phyloP scores from a whole-genome alignment of 2,329 filamentous ascomycete genomes.

The Curvularia sp. region DNA sequence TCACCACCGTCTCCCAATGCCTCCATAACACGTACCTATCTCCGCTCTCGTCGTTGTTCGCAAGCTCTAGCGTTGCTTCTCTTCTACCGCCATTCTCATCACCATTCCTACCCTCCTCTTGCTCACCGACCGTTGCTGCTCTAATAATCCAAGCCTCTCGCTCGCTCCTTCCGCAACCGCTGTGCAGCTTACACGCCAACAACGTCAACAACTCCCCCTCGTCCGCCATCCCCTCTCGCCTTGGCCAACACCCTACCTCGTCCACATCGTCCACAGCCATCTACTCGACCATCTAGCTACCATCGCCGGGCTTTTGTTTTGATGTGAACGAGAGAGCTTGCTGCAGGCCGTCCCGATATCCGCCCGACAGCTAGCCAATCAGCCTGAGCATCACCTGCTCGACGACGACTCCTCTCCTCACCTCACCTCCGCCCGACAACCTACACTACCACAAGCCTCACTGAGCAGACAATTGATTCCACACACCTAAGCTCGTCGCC shows the following conservation, averaged over 20 bases:
- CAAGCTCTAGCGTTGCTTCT: slow-evolving; percentile 38
- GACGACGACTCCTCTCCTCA: slow-evolving; percentile 29
- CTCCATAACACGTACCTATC: slow-evolving; percentile 38
- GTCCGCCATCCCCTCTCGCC: slow-evolving; percentile 19
- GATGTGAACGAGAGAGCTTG: slow-evolving; percentile 40
- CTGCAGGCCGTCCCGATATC: slow-evolving; percentile 40
- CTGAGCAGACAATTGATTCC: neutral
- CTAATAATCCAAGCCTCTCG: slow-evolving; percentile 36
- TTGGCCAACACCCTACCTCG: slow-evolving; percentile 1
- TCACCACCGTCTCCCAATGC: slow-evolving; percentile 38
- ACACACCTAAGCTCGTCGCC: slow-evolving; percentile 30
- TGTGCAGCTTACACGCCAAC: slow-evolving; percentile 30
- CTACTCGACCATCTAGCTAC: slow-evolving; percentile 40
- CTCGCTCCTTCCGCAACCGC: slow-evolving; percentile 38
- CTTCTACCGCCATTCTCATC: neutral
- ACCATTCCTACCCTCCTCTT: neutral
- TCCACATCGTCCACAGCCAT: slow-evolving; percentile 7
- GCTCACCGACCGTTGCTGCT: slow-evolving; percentile 16
- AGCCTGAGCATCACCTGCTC: neutral
- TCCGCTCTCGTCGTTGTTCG: slow-evolving; percentile 36
- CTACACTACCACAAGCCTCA: slow-evolving; percentile 9
- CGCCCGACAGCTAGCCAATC: slow-evolving; percentile 23
- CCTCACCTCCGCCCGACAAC: slow-evolving; percentile 20
- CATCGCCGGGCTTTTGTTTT: slow-evolving; percentile 39
- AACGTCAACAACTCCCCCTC: slow-evolving; percentile 27